Conservation (phyloP, 148 eudicot species). For the Euryodendron excelsum region DNA sequence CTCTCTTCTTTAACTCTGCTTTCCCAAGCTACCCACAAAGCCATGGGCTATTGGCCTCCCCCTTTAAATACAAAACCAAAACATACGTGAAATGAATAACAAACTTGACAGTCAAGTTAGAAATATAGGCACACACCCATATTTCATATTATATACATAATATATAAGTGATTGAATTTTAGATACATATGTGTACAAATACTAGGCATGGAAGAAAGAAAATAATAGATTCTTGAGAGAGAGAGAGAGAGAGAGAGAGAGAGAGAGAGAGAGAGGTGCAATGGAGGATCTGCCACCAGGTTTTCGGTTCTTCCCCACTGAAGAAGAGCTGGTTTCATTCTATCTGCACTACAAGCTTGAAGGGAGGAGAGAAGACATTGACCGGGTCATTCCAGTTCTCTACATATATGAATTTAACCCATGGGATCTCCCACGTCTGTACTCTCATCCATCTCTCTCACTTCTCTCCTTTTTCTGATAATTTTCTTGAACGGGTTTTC, state of each 20-base stretch:
- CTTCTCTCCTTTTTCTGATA: background rate
- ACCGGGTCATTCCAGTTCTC: conserved; percentile 42
- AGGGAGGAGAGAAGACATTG: conserved; percentile 29
- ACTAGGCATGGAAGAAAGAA: too few species aligned
- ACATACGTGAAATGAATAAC: background rate
- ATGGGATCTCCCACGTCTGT: conserved; percentile 54
- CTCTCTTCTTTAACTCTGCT: background rate
- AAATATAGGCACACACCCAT: too few species aligned
- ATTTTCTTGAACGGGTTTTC: background rate
- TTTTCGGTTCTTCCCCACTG: conserved; percentile 58
- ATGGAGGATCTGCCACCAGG: conserved; percentile 29
- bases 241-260: too few species aligned
- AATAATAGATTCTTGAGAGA: too few species aligned
- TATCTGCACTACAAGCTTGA: conserved; percentile 41
- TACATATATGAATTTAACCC: conserved; percentile 51
- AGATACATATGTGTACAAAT: too few species aligned
- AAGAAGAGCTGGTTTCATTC: conserved; percentile 55
- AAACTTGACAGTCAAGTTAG: background rate
- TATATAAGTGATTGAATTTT: too few species aligned
- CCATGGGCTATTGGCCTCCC: background rate
- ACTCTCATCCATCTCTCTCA: background rate
- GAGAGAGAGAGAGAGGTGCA: background rate
- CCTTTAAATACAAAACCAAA: background rate
- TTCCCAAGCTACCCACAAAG: background rate
- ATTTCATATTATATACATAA: too few species aligned